Percentiles rank a stretch among this genome's conserved stretches.
phyloP scores from a whole-genome alignment of 768 basidiomycete species.

The Kwoniella heveanensis region DNA sequence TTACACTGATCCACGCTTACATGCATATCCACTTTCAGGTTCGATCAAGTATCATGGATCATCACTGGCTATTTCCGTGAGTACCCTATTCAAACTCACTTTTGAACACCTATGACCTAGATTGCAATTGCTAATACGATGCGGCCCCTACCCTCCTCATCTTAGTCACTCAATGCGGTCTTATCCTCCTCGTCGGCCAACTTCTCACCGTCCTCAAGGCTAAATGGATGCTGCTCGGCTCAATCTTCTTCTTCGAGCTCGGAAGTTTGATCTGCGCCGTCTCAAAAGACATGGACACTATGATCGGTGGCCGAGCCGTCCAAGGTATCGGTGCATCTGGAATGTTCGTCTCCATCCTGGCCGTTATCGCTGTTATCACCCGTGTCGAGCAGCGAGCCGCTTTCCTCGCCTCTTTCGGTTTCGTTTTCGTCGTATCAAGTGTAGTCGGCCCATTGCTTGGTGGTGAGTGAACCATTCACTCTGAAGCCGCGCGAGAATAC shows the following conservation, averaged over 20 bases:
- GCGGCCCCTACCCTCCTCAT: too few relatives aligned
- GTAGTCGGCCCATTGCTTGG: constrained; percentile 56
- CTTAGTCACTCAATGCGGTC: constrained; percentile 52
- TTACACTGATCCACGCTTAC: background rate
- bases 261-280: constrained; percentile 55
- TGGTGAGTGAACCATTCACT: too few relatives aligned
- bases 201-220: constrained; percentile 51
- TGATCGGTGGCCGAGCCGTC: constrained; percentile 50
- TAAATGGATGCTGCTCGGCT: constrained; percentile 52
- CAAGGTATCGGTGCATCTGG: constrained; percentile 48
- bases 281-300: constrained; percentile 44
- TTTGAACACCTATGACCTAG: background rate
- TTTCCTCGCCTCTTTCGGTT: constrained; percentile 51
- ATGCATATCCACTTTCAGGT: constrained; percentile 11
- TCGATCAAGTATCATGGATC: constrained; percentile 46
- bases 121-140: background rate
- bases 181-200: constrained; percentile 53
- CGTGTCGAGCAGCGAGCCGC: constrained; percentile 45
- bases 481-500: too few relatives aligned
- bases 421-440: constrained; percentile 48
- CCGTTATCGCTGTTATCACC: constrained; percentile 55
- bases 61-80: constrained; percentile 45
- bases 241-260: constrained; percentile 56
- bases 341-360: constrained; percentile 59
- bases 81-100: constrained; percentile 1